Percentiles rank a stretch among this genome's conserved stretches.
These are phyloP conservation scores for Naumovozyma baii DNA, from an alignment of 805 yeast species.

Conservation along the genomic window DNA sequence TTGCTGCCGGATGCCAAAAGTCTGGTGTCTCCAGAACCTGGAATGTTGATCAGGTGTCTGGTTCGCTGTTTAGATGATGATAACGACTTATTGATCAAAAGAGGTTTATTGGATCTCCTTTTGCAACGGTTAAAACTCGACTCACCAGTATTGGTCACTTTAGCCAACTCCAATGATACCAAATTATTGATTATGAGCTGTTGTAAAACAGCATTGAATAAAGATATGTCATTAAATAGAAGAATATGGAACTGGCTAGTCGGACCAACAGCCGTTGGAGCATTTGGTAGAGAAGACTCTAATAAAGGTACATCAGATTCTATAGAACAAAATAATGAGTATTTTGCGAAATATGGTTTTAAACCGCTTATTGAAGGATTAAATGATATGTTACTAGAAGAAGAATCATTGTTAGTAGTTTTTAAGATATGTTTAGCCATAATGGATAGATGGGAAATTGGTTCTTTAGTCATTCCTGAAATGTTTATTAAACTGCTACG, in stretches of 20 bases:
- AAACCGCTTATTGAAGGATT: conserved; percentile 45
- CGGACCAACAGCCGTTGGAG: conserved; percentile 47
- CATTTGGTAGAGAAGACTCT: no score
- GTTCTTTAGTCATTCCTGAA: conserved; percentile 60
- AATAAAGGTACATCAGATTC: conserved; percentile 11
- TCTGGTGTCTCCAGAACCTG: conserved; percentile 68
- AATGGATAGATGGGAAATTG: conserved; percentile 93
- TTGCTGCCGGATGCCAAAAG: conserved; percentile 45
- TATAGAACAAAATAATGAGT: conserved; percentile 28
- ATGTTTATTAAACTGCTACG: conserved; percentile 57
- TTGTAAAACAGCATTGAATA: conserved; percentile 58
- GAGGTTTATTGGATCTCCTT: conserved; percentile 82
- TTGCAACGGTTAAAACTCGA: conserved; percentile 57
- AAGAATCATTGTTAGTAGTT: conserved; percentile 35
- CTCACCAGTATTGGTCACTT: conserved; percentile 43
- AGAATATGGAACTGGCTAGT: conserved; percentile 89
- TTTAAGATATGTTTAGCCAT: conserved; percentile 60
- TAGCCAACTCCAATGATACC: conserved; percentile 45
- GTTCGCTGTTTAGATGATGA: conserved; percentile 57
- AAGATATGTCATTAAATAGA: conserved; percentile 91
- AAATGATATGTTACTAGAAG: conserved; percentile 34
- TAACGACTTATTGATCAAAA: conserved; percentile 59
- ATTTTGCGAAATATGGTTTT: conserved; percentile 52
- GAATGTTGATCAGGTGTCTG: conserved; percentile 66
- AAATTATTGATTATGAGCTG: conserved; percentile 52